Conservation (phyloP, 2,329 filamentous ascomycete species). For the Sporothrix luriei region DNA sequence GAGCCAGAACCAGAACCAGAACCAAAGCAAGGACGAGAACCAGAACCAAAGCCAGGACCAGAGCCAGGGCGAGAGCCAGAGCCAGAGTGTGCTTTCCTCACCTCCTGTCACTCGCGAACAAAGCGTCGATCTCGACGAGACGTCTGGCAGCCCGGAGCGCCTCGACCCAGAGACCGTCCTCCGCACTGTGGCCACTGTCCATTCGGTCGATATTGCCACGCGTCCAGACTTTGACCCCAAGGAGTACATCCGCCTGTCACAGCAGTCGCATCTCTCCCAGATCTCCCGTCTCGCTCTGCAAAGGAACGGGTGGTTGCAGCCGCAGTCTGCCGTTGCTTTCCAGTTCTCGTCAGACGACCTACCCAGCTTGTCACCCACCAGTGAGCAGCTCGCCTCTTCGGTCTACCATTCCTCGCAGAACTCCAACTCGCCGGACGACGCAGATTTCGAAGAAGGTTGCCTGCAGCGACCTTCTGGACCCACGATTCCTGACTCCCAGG, state of each 20-base stretch:
- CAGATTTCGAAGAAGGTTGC: neutral
- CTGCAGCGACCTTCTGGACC: neutral
- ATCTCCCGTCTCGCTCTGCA: conserved; percentile 15
- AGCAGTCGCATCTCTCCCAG: neutral
- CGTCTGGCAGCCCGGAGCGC: neutral
- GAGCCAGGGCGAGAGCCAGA: neutral
- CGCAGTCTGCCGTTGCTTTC: neutral
- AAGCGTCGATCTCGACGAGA: neutral
- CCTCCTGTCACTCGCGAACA: neutral
- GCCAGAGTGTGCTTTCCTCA: conserved; percentile 12
- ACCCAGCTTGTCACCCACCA: neutral
- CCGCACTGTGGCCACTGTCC: neutral
- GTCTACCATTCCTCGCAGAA: neutral
- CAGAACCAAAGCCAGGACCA: conserved; percentile 2
- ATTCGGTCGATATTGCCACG: conserved; percentile 23
- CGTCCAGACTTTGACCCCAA: conserved; percentile 30
- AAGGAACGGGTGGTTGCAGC: neutral
- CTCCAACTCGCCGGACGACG: conserved; percentile 16
- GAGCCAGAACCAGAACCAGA: neutral
- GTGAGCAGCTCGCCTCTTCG: neutral
- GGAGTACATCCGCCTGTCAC: conserved; percentile 29
- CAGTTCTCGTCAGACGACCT: neutral
- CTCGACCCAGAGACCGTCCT: neutral
- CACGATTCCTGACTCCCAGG: conserved; percentile 34
- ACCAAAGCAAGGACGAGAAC: conserved; percentile 2